Conservation (phyloP, 352 stramenopile genomes). For the Globisporangium spiculum region DNA sequence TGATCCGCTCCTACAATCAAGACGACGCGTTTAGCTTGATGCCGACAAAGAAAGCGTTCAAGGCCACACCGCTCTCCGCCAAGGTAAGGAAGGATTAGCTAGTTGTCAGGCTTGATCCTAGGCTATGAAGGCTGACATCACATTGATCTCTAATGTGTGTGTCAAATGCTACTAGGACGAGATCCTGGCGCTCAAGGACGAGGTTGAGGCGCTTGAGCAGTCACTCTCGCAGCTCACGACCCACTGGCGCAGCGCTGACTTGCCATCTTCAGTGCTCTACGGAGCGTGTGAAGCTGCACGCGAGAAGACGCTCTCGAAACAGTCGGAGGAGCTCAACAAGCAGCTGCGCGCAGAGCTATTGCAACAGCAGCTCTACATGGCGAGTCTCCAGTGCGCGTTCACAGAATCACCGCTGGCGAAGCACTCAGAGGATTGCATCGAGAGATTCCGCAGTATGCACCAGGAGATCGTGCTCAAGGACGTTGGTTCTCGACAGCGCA, state of each 20-base stretch:
- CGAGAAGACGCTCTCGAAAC: neutral
- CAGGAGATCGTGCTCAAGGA: constrained; percentile 2
- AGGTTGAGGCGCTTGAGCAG: neutral
- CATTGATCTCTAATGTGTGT: too few species aligned
- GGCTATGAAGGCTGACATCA: too few species aligned
- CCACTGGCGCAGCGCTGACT: neutral
- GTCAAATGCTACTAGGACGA: neutral
- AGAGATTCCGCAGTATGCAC: neutral
- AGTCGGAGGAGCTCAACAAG: neutral
- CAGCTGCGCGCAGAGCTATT: neutral
- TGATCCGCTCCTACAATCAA: too few species aligned
- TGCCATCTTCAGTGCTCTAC: neutral
- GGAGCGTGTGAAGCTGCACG: neutral
- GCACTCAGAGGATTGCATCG: neutral
- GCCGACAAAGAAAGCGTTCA: too few species aligned
- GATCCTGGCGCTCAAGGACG: neutral
- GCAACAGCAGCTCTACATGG: constrained; percentile 2
- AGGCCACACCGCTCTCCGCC: too few species aligned
- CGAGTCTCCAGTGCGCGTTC: neutral
- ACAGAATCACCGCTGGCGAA: neutral
- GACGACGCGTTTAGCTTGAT: too few species aligned
- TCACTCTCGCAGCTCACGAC: neutral
- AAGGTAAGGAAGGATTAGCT: too few species aligned
- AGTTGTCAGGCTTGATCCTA: too few species aligned
- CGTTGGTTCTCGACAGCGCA: neutral